A percentile compares a stretch with the other conserved stretches of the same genome.
Conservation (phyloP, 2,329 filamentous ascomycete genomes). For the Pyrenophora seminiperda region DNA sequence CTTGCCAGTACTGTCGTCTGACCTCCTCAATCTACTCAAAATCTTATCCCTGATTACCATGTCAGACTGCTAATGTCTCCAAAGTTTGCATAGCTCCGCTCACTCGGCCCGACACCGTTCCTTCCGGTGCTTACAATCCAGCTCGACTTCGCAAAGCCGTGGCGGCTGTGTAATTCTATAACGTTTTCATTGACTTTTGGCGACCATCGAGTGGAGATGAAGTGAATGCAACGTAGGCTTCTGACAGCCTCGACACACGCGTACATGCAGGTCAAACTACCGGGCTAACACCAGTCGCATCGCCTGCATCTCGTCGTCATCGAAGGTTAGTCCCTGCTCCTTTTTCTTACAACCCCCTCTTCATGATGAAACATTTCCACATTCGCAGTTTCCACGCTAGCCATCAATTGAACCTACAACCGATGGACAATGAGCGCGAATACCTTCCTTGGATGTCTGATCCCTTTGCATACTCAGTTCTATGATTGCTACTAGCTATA, state of each 20-base stretch:
- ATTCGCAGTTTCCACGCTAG: slow-evolving; percentile 93
- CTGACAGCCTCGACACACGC: background rate
- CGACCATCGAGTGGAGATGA: too few relatives aligned
- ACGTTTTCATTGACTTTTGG: background rate
- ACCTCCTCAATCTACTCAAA: slow-evolving; percentile 46
- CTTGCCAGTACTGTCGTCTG: slow-evolving; percentile 91
- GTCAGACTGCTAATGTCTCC: slow-evolving; percentile 18
- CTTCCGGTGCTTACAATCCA: background rate
- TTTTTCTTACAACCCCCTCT: slow-evolving; percentile 24
- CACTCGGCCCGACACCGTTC: slow-evolving; percentile 4
- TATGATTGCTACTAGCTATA: slow-evolving; percentile 9
- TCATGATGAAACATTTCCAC: slow-evolving; percentile 75
- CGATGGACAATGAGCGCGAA: slow-evolving; percentile 69
- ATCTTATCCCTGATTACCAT: background rate
- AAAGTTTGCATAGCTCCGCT: slow-evolving; percentile 8
- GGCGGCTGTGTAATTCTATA: background rate
- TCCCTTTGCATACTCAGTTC: slow-evolving; percentile 21
- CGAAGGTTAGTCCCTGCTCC: slow-evolving; percentile 40
- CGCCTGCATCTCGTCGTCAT: background rate
- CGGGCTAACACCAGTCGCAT: background rate
- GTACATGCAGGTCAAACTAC: background rate
- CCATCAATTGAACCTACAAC: slow-evolving; percentile 66
- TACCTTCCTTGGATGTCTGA: slow-evolving; percentile 81
- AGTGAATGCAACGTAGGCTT: background rate
- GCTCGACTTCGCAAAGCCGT: background rate